Conservation (phyloP, 2,329 filamentous ascomycete species). For the Parascedosporium putredinis region DNA sequence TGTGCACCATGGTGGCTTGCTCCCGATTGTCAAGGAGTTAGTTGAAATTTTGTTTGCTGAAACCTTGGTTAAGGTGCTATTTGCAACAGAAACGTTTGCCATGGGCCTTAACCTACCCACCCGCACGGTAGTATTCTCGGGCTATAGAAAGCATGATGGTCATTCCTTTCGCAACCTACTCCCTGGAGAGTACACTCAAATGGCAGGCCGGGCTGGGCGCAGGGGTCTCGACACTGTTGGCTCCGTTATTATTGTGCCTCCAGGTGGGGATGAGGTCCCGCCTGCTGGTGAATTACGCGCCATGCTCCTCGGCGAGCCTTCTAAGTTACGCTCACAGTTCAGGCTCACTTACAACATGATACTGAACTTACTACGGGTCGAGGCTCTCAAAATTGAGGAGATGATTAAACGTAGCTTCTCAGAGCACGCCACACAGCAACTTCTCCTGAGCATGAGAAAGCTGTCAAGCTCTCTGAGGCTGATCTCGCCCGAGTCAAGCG, state of each 20-base stretch:
- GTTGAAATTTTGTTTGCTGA: conserved; percentile 95
- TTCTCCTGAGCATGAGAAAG: conserved; percentile 90
- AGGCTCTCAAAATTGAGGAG: conserved; percentile 96
- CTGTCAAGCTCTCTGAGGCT: conserved; percentile 82
- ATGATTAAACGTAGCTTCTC: conserved; percentile 99
- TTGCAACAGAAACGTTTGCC: conserved; percentile 95
- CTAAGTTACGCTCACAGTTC: conserved; percentile 92
- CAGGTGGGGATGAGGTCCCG: conserved; percentile 75
- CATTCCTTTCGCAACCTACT: conserved; percentile 82
- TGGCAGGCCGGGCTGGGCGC: conserved; percentile 90
- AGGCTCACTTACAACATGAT: conserved; percentile 99
- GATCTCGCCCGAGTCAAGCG: conserved; percentile 85
- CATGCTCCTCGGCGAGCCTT: conserved; percentile 94
- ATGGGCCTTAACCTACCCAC: conserved; percentile 97
- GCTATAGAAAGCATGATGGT: conserved; percentile 92
- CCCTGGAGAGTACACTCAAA: conserved; percentile 95
- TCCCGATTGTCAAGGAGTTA: conserved; percentile 95
- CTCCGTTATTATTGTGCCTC: conserved; percentile 85
- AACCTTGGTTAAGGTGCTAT: conserved; percentile 90
- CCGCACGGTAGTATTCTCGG: conserved; percentile 93
- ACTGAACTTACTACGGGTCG: conserved; percentile 83
- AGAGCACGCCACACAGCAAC: conserved; percentile 90
- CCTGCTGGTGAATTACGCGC: conserved; percentile 72
- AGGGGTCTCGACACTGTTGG: conserved; percentile 88
- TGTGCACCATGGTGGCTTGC: conserved; percentile 86